These are phyloP conservation scores for Nothophytophthora sp. DNA, from an alignment of 352 stramenopile genomes.

Conservation along the genomic window DNA sequence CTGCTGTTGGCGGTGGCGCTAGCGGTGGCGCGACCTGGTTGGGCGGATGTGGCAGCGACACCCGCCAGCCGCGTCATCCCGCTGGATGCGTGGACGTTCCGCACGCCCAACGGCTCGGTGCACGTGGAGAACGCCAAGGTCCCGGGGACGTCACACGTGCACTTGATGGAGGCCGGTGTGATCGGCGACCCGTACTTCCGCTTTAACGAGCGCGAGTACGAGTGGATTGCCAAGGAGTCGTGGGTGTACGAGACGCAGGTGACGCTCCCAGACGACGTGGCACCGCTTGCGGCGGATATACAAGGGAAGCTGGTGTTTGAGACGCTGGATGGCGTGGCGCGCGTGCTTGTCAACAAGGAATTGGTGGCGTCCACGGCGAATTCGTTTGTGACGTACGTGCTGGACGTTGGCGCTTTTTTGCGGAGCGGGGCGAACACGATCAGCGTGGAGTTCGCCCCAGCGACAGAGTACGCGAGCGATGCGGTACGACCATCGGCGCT, in stretches of 20 bases:
- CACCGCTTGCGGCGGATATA: background rate
- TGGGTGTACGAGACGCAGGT: constrained; percentile 76
- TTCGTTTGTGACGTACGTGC: constrained; percentile 64
- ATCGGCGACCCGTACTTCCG: constrained; percentile 68
- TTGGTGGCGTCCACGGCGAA: constrained; percentile 51
- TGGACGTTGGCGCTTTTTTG: constrained; percentile 33
- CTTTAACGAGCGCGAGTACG: constrained; percentile 70
- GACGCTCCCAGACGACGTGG: constrained; percentile 16
- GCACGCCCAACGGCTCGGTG: constrained; percentile 61
- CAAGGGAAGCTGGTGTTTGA: constrained; percentile 54
- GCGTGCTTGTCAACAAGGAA: constrained; percentile 65
- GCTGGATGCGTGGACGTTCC: constrained; percentile 55
- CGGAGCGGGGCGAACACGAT: constrained; percentile 45
- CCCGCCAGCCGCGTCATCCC: constrained; percentile 14
- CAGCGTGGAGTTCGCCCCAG: constrained; percentile 55
- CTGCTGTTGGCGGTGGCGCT: background rate
- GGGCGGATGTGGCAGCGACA: background rate
- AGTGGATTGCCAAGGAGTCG: constrained; percentile 67
- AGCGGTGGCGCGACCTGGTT: background rate
- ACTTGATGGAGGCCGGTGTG: constrained; percentile 61
- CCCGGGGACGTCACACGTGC: constrained; percentile 73
- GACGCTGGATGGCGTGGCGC: constrained; percentile 68
- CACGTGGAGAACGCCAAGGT: constrained; percentile 45
- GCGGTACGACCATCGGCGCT: constrained; percentile 18
- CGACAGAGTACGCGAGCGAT: constrained; percentile 49